Evolutionary conservation across 1,139 yeast genomes (phyloP), one percentile per base, ranked within the genome.

Genomic region (Kodamaea derodonti): DNA sequence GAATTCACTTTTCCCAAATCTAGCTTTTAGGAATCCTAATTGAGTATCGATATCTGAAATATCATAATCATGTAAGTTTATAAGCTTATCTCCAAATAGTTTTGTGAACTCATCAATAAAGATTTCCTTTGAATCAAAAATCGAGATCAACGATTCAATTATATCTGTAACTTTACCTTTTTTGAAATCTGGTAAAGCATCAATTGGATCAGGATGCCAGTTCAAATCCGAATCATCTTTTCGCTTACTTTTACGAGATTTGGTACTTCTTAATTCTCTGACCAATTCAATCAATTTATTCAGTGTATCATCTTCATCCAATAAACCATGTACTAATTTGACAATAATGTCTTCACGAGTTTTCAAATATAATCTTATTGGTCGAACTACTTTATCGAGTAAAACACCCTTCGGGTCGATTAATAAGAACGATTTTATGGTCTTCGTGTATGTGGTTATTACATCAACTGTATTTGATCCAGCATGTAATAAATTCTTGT

Each of bases 131-230:
- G 84, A 77, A 34, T 88, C 95, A 55, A 84, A 85, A 2, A 90
- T 76, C 1, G 92, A 78, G 2, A 84, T 69, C 27, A 87, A 62
- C 1, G 87, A 78, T 45, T 80, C 88, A 15, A 87, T 77, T 4
- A 82, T 72, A 52, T 86, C 95, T 35, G 72, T 69, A 7, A 74
- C 76, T 34, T 70, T 69, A n/a, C 75, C 76, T 43, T 77, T 78
- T 36, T 76, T 72, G 56, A 87, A 86, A 54, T 88, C 96, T 0
- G 95, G 85, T 7, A 94, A 73, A 0, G 95, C 95, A 59, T 85
- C 96, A n/a, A 84, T 72, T 0, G 97, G 97, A 48, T 87, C 96
- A 0, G 97, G 97, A 6, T 60, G 62, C 97, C 97, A 90, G 20
- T 72, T 65, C 3, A 81, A 55, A 41, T 73, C 79, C 37, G 70